Evolutionary conservation across 75 land plant species (phyloP).

Genomic region (Picea sitchensis): DNA sequence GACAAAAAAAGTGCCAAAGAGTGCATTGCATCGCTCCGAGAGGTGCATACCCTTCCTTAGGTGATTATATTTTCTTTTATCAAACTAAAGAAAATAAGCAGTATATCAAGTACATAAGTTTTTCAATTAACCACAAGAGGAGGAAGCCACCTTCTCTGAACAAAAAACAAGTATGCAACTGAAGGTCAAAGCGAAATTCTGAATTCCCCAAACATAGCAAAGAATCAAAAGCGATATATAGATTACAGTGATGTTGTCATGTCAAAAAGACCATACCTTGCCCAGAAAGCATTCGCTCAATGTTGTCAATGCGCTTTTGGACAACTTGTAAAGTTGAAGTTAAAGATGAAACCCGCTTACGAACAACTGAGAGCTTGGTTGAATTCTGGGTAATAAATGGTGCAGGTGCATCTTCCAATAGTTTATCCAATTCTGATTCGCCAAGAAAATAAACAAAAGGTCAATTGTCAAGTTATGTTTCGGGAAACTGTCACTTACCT

Average conservation of each 20-base stretch:
- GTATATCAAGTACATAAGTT: background rate
- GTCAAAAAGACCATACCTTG: slow-evolving; percentile 2
- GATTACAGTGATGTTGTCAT: background rate
- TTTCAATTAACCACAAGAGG: background rate
- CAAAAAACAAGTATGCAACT: background rate
- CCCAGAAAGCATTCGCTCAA: slow-evolving; percentile 64
- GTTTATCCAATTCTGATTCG: slow-evolving; percentile 73
- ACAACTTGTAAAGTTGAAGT: slow-evolving; percentile 59
- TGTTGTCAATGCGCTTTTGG: slow-evolving; percentile 70
- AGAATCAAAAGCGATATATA: background rate
- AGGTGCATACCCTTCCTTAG: background rate
- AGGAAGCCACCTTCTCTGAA: background rate
- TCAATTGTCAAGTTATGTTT: background rate
- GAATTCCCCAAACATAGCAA: background rate
- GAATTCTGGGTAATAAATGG: slow-evolving; percentile 88
- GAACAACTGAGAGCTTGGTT: slow-evolving; percentile 74
- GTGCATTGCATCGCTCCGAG: background rate
- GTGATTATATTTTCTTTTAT: background rate
- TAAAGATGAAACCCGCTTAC: slow-evolving; percentile 74
- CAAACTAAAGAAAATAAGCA: background rate
- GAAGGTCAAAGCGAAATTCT: background rate
- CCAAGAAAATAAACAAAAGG: slow-evolving; percentile 7
- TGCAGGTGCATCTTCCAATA: slow-evolving; percentile 87
- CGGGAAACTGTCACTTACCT: background rate
- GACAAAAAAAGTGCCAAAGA: background rate